Evolutionary conservation across 345 rosid genomes (phyloP), one percentile per base, ranked within the genome.

Genomic region (Eucalyptus polyanthemos): DNA sequence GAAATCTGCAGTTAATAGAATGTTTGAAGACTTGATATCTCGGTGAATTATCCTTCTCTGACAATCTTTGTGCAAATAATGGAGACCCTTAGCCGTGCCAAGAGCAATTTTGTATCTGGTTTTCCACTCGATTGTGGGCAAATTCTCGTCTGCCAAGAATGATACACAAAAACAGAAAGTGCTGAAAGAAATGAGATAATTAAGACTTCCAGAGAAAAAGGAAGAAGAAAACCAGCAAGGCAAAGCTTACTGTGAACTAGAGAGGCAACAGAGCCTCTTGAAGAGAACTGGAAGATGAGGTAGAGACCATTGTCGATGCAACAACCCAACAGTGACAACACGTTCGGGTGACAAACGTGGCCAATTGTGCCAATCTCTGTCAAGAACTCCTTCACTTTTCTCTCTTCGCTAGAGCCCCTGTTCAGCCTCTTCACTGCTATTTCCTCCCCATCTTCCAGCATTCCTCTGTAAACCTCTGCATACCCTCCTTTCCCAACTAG

Each of bases 281-380:
- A 96, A 89, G 97, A 98, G 94, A 96, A 95, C 54, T 89, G 94
- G 93, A 97, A 95, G 88, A 98, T 93, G 91, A 98, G 97, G 93
- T 94, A 95, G 86, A 97, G 99, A 54, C 99, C 98, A 93, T 94
- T 95, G 90, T 97, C 98, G 88, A 95, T 92, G 89, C 99, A 98
- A 89, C 99, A 98, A 67, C 99, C 99, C 87, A 95, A 87, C 50
- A 98, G 94, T 65, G 98, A 90, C 91, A 95, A 76, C 24, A 97
- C 98, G 89, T 97, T 98, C 51, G 95, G 97, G 88, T 98, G 99
- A 40, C 89, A 94, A 16, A 94, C 99, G 92, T 98, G 99, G 44
- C 99, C 98, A 6, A 98, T 95, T 11, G 99, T 97, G 50, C 99
- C 99, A 89, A 97, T 98, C 93, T 98, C 99, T 80, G 95, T 95